Base-by-base conservation (phyloP, 148 eudicot genomes). In the Vaccinium vitisidaea region DNA sequence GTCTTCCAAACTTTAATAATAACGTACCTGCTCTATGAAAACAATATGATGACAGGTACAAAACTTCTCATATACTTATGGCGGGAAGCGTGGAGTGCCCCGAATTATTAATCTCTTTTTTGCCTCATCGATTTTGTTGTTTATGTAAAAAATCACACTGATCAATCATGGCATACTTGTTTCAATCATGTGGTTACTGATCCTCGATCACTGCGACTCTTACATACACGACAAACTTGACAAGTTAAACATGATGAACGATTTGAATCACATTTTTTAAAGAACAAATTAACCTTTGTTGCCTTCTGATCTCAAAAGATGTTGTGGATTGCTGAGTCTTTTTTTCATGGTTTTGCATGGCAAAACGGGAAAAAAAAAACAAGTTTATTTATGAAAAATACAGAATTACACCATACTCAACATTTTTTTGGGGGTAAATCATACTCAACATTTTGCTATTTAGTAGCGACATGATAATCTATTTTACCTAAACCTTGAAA, bases 401-500 rank as follows among this genome's bases (percentile, higher is more conserved):
- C 55, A 83, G 10, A 73, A 6, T 18, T 21, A 54, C 76, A 4
- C 21, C 15, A 49, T 30, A 70, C 14, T 32, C 48, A 50, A 27
- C 75, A 27, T 43, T 21, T 39, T 50, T n/a, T n/a, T n/a, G n/a
- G n/a, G n/a, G n/a, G n/a, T n/a, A n/a, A n/a, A n/a, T n/a, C 15
- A 49, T 30, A 70, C 14, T 32, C 48, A 50, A 27, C 75, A 27
- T 43, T 21, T 39, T 50, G 2, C 30, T 16, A 36, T 43, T 4
- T 10, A 18, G 69, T 2, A 58, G 65, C 9, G 12, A 59, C 36
- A 32, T 46, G 21, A 12, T 19, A 23, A 8, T 23, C 46, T 12
- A 8, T 63, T 82, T 73, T 54, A 82, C 84, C 84, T 83, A 83
- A 83, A 55, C 80, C 73, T 75, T 75, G 79, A 83, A 83, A 36